Conservation (phyloP, 2,329 filamentous ascomycete genomes). For the Clonostachys chloroleuca region DNA sequence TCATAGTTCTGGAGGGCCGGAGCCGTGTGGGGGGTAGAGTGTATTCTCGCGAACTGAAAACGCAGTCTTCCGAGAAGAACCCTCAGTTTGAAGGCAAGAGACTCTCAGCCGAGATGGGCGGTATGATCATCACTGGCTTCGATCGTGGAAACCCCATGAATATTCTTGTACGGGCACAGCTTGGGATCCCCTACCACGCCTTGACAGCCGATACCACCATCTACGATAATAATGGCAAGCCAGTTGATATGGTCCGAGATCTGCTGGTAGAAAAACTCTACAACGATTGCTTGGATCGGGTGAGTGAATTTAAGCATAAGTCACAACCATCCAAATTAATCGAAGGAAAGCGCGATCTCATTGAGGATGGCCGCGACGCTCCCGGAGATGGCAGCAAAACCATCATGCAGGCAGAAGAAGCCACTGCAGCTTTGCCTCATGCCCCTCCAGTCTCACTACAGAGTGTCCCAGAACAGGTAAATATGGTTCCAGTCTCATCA, state of each 20-base stretch:
- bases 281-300: constrained; percentile 89
- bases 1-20: constrained; percentile 83
- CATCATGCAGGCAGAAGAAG: constrained; percentile 68
- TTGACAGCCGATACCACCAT: constrained; percentile 79
- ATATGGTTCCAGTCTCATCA: constrained; percentile 59
- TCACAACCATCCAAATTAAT: constrained; percentile 64
- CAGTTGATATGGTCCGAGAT: constrained; percentile 77
- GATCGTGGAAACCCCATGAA: constrained; percentile 93
- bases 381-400: constrained; percentile 64
- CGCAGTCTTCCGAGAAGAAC: constrained; percentile 47
- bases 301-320: constrained; percentile 86
- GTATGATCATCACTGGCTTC: constrained; percentile 97
- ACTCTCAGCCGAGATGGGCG: constrained; percentile 92
- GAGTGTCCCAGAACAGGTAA: constrained; percentile 45
- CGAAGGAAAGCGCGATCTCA: constrained; percentile 76
- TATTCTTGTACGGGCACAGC: constrained; percentile 82
- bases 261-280: constrained; percentile 85
- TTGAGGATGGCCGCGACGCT: constrained; percentile 79
- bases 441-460: constrained; percentile 49
- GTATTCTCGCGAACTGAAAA: constrained; percentile 72
- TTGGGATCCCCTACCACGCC: constrained; percentile 81
- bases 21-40: constrained; percentile 86
- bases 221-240: constrained; percentile 76
- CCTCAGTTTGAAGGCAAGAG: constrained; percentile 50
- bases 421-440: constrained; percentile 55